Evolutionary conservation across 2,329 filamentous ascomycete genomes (phyloP), one percentile per base, ranked within the genome.

Genomic region (Aspergillus jensenii): DNA sequence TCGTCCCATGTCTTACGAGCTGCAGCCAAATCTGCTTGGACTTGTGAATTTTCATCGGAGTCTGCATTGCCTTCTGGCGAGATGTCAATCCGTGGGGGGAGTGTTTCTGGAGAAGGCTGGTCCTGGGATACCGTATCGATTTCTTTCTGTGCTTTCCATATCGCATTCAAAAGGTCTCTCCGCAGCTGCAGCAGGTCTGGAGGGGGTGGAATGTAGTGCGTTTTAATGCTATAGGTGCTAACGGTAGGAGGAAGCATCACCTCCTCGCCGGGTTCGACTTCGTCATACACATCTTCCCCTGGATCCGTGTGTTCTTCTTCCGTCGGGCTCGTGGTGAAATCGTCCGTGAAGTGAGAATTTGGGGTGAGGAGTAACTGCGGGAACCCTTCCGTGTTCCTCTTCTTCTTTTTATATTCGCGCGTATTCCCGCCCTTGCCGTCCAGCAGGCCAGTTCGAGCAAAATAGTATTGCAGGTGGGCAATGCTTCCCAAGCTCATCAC

Each of bases 401-500:
- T 68, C 52, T 80, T 84, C 61, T 81, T 81, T 64, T 87, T 83
- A 69, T 84, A 87, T 72, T 88, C 89, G 68, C 89, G 89, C 21
- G 90, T 88, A 73, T 96, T 90, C 54, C 87, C 95, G 37, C 93
- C 93, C 73, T 97, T 97, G 56, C 93, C 92, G 70, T 99, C 95
- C 51, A 99, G 79, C 62, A 99, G 78, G 6, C 95, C 95, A 0
- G 95, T 99, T 59, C 95, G 84, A 37, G 95, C 93, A 78, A 99
- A 99, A 77, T 98, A 99, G 78, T 98, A 96, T 76, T 99, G 95
- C 70, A 99, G 81, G 78, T 99, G 95, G 56, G 93, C 91, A 68
- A 99, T 99, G 75, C 93, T 97, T 55, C 95, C 95, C 61, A 99
- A 78, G 70, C 91, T 96, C 85, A 98, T 89, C 64, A 99, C 95